A percentile compares a stretch with the other conserved stretches of the same genome.
Evolutionary conservation across 805 yeast species (phyloP).

Genomic region (Cyberlindnera xylosilytica): DNA sequence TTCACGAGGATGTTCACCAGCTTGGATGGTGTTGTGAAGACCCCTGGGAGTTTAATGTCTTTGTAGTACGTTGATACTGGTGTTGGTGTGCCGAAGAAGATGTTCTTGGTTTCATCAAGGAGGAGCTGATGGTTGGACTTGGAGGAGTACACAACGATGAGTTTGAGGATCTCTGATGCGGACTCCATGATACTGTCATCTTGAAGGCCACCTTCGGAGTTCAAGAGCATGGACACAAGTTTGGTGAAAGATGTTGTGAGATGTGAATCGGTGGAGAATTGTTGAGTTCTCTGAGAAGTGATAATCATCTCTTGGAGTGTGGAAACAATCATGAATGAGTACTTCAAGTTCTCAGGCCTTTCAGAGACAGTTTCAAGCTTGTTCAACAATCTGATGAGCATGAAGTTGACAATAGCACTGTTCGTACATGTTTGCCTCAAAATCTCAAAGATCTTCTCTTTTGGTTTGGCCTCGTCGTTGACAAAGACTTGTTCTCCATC

Average conservation of each 20-base stretch:
- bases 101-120: slow-evolving; percentile 33
- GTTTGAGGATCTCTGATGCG: slow-evolving; percentile 33
- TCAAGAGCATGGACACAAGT: slow-evolving; percentile 12
- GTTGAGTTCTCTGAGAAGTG: slow-evolving; percentile 21
- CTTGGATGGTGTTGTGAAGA: slow-evolving; percentile 30
- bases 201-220: slow-evolving; percentile 7
- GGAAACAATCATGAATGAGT: slow-evolving; percentile 19
- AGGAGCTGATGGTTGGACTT: slow-evolving; percentile 41
- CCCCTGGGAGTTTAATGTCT: slow-evolving; percentile 6
- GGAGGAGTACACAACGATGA: slow-evolving; percentile 31
- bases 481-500: slow-evolving; percentile 28
- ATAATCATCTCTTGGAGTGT: slow-evolving; percentile 19
- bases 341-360: slow-evolving; percentile 9
- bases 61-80: slow-evolving; percentile 15
- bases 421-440: slow-evolving; percentile 28
- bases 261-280: slow-evolving; percentile 23
- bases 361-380: slow-evolving; percentile 26
- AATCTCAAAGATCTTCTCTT: slow-evolving; percentile 27
- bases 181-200: slow-evolving; percentile 23
- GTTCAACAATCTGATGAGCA: slow-evolving; percentile 36
- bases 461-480: slow-evolving; percentile 25
- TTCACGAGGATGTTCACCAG: slow-evolving; percentile 40
- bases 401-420: slow-evolving; percentile 34
- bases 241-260: slow-evolving; percentile 16
- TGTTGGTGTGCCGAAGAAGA: slow-evolving; percentile 31